These are phyloP conservation scores for Typha latifolia DNA, from an alignment of 176 grass and related monocot species.

Conservation along the genomic window DNA sequence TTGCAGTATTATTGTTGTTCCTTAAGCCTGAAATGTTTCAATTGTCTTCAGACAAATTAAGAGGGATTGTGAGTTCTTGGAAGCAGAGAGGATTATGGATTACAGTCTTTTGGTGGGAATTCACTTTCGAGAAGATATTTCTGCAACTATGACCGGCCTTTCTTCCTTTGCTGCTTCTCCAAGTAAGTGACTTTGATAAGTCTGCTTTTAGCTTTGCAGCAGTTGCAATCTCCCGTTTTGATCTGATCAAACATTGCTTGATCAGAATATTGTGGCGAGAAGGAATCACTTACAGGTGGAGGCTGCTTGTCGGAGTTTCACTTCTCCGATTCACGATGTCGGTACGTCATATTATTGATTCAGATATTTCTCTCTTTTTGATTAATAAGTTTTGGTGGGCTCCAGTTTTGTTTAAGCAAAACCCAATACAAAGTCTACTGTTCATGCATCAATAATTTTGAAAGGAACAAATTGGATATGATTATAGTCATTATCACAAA, in stretches of 20 bases:
- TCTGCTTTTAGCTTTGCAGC: slow-evolving; percentile 8
- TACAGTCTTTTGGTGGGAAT: slow-evolving; percentile 64
- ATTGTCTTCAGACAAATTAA: slow-evolving; percentile 49
- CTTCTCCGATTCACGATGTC: slow-evolving; percentile 42
- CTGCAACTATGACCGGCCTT: slow-evolving; percentile 38
- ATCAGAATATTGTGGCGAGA: slow-evolving; percentile 49
- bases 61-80: slow-evolving; percentile 56
- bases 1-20: neutral
- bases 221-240: neutral
- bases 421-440: too few species aligned
- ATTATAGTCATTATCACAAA: too few species aligned
- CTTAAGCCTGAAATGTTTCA: neutral
- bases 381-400: neutral
- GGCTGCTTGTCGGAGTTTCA: slow-evolving; percentile 32
- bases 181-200: slow-evolving; percentile 41
- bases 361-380: neutral
- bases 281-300: slow-evolving; percentile 48
- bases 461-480: too few species aligned
- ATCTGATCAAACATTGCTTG: slow-evolving; percentile 16
- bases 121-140: slow-evolving; percentile 56
- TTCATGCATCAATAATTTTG: too few species aligned
- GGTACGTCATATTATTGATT: slow-evolving; percentile 37
- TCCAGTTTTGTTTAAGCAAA: too few species aligned
- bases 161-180: slow-evolving; percentile 55
- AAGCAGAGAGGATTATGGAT: slow-evolving; percentile 71